phyloP scores from a whole-genome alignment of 2,329 filamentous ascomycete genomes.

The Sporothrix pallida region DNA sequence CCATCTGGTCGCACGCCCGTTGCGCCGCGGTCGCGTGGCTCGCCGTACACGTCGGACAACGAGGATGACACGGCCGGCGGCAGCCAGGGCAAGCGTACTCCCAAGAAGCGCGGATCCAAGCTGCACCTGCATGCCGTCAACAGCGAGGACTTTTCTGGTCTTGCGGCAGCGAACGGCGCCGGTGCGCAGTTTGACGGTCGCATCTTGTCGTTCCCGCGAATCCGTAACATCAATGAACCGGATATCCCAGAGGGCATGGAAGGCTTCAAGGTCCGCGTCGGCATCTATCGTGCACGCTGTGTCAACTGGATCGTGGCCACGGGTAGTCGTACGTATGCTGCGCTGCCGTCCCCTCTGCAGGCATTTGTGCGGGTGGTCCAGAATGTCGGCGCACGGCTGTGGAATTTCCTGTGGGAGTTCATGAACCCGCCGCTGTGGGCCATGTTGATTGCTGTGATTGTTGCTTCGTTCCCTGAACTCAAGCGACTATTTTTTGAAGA shows the following conservation, averaged over 20 bases:
- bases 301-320: slow-evolving; percentile 30
- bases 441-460: slow-evolving; percentile 88
- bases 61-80: slow-evolving; percentile 46
- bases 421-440: slow-evolving; percentile 99
- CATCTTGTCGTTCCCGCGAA: slow-evolving; percentile 68
- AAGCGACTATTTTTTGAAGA: slow-evolving; percentile 87
- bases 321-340: slow-evolving; percentile 43
- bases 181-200: slow-evolving; percentile 48
- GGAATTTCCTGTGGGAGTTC: slow-evolving; percentile 80
- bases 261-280: slow-evolving; percentile 50
- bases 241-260: slow-evolving; percentile 50
- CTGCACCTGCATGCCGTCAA: slow-evolving; percentile 45
- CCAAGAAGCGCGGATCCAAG: slow-evolving; percentile 40
- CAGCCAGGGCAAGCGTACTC: slow-evolving; percentile 33
- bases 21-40: slow-evolving; percentile 56
- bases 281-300: slow-evolving; percentile 40
- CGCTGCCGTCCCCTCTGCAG: slow-evolving; percentile 54
- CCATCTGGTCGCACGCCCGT: slow-evolving; percentile 64
- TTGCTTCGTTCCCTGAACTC: slow-evolving; percentile 83
- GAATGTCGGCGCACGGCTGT: slow-evolving; percentile 53
- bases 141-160: slow-evolving; percentile 35
- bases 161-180: slow-evolving; percentile 38
- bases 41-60: slow-evolving; percentile 57
- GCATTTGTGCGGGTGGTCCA: slow-evolving; percentile 43
- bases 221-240: slow-evolving; percentile 52